Evolutionary conservation across 768 basidiomycete genomes (phyloP).

Genomic region (Fistulinella prunicolor): DNA sequence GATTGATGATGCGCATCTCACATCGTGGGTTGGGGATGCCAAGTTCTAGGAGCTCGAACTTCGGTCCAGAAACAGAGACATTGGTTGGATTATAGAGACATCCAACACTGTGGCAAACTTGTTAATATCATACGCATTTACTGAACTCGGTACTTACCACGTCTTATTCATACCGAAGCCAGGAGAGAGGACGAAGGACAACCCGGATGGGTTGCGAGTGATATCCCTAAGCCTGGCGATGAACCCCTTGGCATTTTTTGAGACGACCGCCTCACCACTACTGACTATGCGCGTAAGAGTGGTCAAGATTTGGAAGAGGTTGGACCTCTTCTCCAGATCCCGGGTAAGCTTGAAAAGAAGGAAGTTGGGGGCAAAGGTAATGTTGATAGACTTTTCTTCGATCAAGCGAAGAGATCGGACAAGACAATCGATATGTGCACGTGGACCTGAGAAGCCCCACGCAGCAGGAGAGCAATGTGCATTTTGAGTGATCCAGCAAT

Average conservation of each 20-base stretch:
- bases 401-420: conserved; percentile 23
- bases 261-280: conserved; percentile 42
- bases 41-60: not conserved
- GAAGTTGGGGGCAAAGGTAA: conserved; percentile 41
- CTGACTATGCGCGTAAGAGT: conserved; percentile 35
- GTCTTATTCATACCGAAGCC: conserved; percentile 48
- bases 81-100: conserved; percentile 33
- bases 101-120: conserved; percentile 26
- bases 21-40: not conserved
- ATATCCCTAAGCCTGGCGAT: conserved; percentile 29
- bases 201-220: conserved; percentile 10
- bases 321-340: no score
- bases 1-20: not conserved
- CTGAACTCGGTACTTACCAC: conserved; percentile 19
- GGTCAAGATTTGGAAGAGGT: conserved; percentile 26
- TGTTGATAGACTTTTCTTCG: conserved; percentile 33
- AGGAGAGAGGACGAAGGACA: conserved; percentile 24
- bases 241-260: conserved; percentile 36
- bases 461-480: conserved; percentile 33
- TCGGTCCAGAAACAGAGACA: conserved; percentile 8
- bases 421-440: conserved; percentile 17
- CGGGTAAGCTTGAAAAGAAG: conserved; percentile 38
- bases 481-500: conserved; percentile 41
- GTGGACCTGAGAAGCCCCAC: conserved; percentile 23
- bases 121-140: not conserved